Base-by-base conservation (phyloP, 2,329 filamentous ascomycete genomes). In the Sclerotinia trifoliorum region DNA sequence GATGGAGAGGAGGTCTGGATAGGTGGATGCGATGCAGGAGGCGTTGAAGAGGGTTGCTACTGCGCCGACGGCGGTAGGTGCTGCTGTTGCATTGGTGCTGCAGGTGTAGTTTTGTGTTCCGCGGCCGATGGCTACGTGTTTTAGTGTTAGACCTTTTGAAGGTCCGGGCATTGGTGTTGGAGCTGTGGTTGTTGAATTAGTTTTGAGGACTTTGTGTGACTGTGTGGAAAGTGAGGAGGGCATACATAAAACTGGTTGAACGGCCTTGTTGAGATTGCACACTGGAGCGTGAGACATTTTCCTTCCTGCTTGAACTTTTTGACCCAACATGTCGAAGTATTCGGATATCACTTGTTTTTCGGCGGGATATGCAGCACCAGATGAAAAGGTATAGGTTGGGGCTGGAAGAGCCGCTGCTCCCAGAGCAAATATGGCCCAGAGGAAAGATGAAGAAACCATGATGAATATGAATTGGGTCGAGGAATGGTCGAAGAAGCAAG, bases 91-190 rank as follows among this genome's bases (percentile, higher is more conserved):
- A 73, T 90, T 85, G 66, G 84, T 81, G 69, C 86, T 82, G 83
- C 94, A 97, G 64, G 92, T 96, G 83, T 97, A 98, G 84, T 97
- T 97, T 81, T 97, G 89, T 10, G 91, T 95, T 70, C 94, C 94
- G 56, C 92, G 89, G 75, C 94, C 94, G 71, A 97, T 83, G 77
- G 90, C 92, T 66, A 97, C 90, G 79, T 96, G 92, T 77, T 87
- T 85, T 63, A 96, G 83, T 4, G 77, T 81, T 42, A 92, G 82
- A 67, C 89, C 90, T 8, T 81, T 73, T 0, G 86, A 80, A 19
- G 88, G 87, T 10, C 82, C 71, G 19, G 90, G 88, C 8, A 96
- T 84, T 21, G 85, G 80, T 8, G 82, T 82, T 57, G 87, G 82
- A 71, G 83, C 86, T 83, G 78, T 71, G 69, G 42, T 77, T 76